These are phyloP conservation scores for Diplodia sapinea DNA, from an alignment of 2,329 filamentous ascomycete species.

Conservation along the genomic window DNA sequence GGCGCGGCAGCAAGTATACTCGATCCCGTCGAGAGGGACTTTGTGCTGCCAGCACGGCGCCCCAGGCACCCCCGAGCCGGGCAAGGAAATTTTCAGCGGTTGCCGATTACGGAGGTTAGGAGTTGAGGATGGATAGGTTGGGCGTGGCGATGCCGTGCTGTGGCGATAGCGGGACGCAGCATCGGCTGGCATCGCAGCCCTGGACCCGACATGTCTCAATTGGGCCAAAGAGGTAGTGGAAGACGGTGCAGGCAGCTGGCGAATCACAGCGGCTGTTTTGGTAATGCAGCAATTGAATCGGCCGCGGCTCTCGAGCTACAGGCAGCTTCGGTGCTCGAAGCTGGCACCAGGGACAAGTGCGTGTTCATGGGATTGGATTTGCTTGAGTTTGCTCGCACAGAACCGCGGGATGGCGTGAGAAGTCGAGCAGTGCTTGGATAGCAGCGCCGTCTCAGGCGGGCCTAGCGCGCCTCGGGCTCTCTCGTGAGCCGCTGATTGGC, in stretches of 20 bases:
- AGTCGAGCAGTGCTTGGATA: constrained; percentile 5
- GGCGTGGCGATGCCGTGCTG: background rate
- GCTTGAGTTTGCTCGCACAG: constrained; percentile 4
- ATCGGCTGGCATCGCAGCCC: background rate
- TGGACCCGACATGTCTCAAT: background rate
- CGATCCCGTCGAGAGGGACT: background rate
- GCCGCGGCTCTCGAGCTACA: background rate
- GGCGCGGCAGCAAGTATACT: background rate
- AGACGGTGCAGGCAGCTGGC: background rate
- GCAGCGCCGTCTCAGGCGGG: constrained; percentile 13
- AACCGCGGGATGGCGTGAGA: constrained; percentile 15
- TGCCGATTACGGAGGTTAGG: constrained; percentile 19
- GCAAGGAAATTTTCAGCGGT: constrained; percentile 5
- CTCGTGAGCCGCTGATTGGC: constrained; percentile 26
- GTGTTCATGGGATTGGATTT: background rate
- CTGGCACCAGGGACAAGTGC: background rate
- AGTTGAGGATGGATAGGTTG: background rate
- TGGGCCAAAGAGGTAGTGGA: background rate
- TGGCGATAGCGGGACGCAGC: background rate
- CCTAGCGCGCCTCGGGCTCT: constrained; percentile 26
- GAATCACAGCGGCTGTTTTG: constrained; percentile 17
- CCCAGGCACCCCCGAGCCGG: background rate
- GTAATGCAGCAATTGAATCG: constrained; percentile 23
- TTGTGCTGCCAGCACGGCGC: constrained; percentile 1
- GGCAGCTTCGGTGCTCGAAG: background rate